Evolutionary conservation across 306 rosid species (phyloP), one percentile per base, ranked within the genome.

Genomic region (Quercus bicolor): DNA sequence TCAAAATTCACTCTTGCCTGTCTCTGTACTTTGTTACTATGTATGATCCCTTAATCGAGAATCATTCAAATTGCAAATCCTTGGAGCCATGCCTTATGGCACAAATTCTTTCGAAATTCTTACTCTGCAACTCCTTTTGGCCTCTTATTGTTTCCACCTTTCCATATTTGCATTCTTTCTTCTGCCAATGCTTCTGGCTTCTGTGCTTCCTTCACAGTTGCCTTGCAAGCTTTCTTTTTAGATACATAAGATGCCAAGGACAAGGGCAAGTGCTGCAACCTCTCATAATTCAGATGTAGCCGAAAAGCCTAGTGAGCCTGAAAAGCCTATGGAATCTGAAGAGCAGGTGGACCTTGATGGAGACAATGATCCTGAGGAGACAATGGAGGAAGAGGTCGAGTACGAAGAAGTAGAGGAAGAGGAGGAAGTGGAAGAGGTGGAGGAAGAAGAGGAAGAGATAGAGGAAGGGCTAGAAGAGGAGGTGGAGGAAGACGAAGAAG

Each of bases 81-180:
- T 84, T 80, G 85, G 82, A 74, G 86, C 90, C 89, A 80, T 83
- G 82, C 86, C 84, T 80, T 88, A 89, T 88, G 96, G 90, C 78
- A 71, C 88, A 60, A 76, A 77, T 80, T 91, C 93, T 57, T 62
- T 87, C 89, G 74, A 84, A 82, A 84, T 86, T 90, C 95, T 87
- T 87, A 34, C 87, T 89, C 88, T 89, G 78, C 88, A 84, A 86
- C 88, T 86, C 91, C 93, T 61, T 83, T 76, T 77, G 91, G 86
- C 93, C 93, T 79, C 91, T 88, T 92, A 86, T 78, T 83, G 81
- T 89, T 88, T 89, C 97, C 91, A 68, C 93, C 97, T 85, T 89
- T 83, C 93, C 86, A 11, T 82, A 85, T 88, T 80, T 91, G 86
- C 86, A 74, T 71, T 86, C 93, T 91, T 85, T 89, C 89, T 84